Base-by-base conservation (phyloP, 805 yeast species). In the Monosporozyma unispora region DNA sequence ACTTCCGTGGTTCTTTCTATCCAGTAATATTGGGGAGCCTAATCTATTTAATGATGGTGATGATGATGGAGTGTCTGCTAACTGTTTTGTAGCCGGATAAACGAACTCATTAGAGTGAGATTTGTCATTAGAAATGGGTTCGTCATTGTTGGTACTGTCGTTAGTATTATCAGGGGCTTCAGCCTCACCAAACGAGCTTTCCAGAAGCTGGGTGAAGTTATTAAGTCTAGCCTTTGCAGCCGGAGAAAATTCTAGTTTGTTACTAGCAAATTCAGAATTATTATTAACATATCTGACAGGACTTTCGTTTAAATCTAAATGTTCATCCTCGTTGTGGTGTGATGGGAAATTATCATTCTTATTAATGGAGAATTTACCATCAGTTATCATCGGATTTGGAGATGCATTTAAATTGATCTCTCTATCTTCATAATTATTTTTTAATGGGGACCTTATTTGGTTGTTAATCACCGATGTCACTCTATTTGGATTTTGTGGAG, bases 401-500 rank as follows among this genome's bases (percentile, higher is more conserved):
- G 44, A 29, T n/a, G 44, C 46, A n/a, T 31, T 35, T 2, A 48
- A 28, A 37, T 49, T 46, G 3, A 45, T 27, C 22, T 47, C 48
- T 39, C 41, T 35, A 9, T 50, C 52, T 5, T 41, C 50, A 46
- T 23, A 47, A 23, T 33, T 49, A 2, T 40, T 23, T 39, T 52
- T 59, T 45, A 65, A 48, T 3, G 70, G 70, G 10, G 70, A 66
- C 49, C 59, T 66, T 7, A 65, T 50, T 44, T 61, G 63, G 48
- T 65, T 63, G 41, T 63, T 63, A n/a, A 63, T 61, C 4, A 64
- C 59, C 5, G 66, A 58, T 2, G 67, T 59, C 11, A 62, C 55
- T 48, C 69, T 59, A 45, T 64, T 64, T 3, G 59, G 51, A 43
- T 59, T 54, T 45, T 61, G 64, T 23, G 49, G 49, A 8, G 49